A percentile compares a stretch with the other conserved stretches of the same genome.
phyloP scores from a whole-genome alignment of 345 rosid species.

The Dipteronia dyeriana region DNA sequence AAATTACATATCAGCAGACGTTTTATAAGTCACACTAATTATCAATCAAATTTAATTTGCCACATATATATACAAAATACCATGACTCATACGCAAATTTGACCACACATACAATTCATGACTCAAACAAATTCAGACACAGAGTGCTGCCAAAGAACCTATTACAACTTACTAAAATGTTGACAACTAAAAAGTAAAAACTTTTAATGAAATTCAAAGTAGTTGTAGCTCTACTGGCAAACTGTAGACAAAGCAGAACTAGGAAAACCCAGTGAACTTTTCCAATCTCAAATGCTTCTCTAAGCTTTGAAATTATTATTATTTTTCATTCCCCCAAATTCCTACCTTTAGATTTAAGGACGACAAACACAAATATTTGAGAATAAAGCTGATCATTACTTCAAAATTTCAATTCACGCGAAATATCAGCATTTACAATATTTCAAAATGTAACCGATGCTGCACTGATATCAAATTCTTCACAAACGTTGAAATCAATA shows the following conservation, averaged over 20 bases:
- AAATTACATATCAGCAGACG: too few relatives aligned
- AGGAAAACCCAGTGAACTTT: too few relatives aligned
- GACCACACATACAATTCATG: too few relatives aligned
- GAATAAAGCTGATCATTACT: background rate
- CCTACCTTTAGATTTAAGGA: too few relatives aligned
- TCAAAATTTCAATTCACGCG: conserved; percentile 1
- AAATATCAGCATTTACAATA: background rate
- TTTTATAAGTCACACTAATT: background rate
- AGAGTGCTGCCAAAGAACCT: background rate
- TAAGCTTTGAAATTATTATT: too few relatives aligned
- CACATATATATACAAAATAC: background rate
- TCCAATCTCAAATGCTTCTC: too few relatives aligned
- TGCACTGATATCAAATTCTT: background rate
- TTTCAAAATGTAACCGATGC: background rate
- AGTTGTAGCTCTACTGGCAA: too few relatives aligned
- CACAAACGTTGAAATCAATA: background rate
- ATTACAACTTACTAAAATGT: background rate
- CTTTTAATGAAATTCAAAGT: background rate
- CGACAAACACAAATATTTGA: too few relatives aligned
- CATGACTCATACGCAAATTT: background rate
- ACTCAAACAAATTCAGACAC: background rate
- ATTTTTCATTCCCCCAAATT: too few relatives aligned
- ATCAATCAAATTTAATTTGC: background rate
- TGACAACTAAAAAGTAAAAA: background rate
- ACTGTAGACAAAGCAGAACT: too few relatives aligned